Evolutionary conservation across 2,329 filamentous ascomycete species (phyloP).

Genomic region (Eutypa lata): DNA sequence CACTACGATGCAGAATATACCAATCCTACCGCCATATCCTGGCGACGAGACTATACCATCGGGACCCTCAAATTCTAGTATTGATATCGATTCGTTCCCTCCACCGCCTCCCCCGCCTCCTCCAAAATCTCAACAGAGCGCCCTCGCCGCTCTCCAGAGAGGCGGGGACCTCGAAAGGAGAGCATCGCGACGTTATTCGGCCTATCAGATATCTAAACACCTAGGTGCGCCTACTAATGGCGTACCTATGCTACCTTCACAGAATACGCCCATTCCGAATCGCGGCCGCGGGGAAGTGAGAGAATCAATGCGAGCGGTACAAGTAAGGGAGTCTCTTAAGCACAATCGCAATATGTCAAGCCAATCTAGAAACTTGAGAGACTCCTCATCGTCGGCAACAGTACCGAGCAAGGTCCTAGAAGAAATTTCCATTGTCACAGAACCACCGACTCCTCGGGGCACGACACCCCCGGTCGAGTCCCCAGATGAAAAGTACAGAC

Average conservation of each 20-base stretch:
- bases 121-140: conserved; percentile 81
- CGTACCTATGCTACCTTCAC: conserved; percentile 80
- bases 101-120: conserved; percentile 77
- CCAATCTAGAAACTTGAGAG: conserved; percentile 42
- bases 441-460: conserved; percentile 23
- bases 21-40: conserved; percentile 70
- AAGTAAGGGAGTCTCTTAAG: conserved; percentile 48
- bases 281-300: conserved; percentile 73
- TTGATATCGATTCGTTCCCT: conserved; percentile 64
- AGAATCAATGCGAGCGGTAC: conserved; percentile 74
- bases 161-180: conserved; percentile 89
- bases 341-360: conserved; percentile 48
- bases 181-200: conserved; percentile 89
- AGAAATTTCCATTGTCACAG: conserved; percentile 39
- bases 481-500: conserved; percentile 62
- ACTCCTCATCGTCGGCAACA: conserved; percentile 59
- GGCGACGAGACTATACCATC: conserved; percentile 51
- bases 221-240: conserved; percentile 77
- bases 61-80: conserved; percentile 40
- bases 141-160: conserved; percentile 83
- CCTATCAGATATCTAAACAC: conserved; percentile 95
- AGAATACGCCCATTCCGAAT: conserved; percentile 81
- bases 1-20: conserved; percentile 71
- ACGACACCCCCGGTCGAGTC: conserved; percentile 53
- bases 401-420: conserved; percentile 62